Percentiles rank a stretch among this genome's conserved stretches.
Evolutionary conservation across 768 basidiomycete species (phyloP).

Genomic region (Podaxis pistillaris): DNA sequence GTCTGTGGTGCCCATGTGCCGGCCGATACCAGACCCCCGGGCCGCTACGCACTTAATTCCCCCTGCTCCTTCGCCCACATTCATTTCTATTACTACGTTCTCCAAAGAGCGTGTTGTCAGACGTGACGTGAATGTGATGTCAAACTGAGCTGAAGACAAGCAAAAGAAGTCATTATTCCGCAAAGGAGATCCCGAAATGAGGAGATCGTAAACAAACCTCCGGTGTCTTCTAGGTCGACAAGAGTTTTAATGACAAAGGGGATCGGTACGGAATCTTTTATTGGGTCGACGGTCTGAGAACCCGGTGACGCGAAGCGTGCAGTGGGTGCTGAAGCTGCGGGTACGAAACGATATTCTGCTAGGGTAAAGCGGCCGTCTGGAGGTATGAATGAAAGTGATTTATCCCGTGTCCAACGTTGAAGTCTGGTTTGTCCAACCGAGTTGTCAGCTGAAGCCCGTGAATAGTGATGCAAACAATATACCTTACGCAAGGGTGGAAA

Average conservation of each 20-base stretch:
- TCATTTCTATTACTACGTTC: slow-evolving; percentile 66
- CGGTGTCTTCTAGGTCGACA: slow-evolving; percentile 42
- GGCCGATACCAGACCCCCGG: slow-evolving; percentile 49
- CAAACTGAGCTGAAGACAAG: slow-evolving; percentile 48
- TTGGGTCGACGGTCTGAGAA: slow-evolving; percentile 19
- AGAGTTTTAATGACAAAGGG: slow-evolving; percentile 50
- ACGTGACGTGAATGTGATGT: slow-evolving; percentile 62
- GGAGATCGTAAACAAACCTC: slow-evolving; percentile 29
- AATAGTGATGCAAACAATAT: slow-evolving; percentile 21
- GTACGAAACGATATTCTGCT: slow-evolving; percentile 75
- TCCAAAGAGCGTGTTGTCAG: slow-evolving; percentile 66
- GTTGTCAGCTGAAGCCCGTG: slow-evolving; percentile 8
- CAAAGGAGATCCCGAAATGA: slow-evolving; percentile 1
- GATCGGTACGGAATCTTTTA: slow-evolving; percentile 47
- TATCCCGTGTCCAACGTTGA: slow-evolving; percentile 76
- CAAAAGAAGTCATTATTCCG: not conserved
- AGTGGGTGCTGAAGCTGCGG: slow-evolving; percentile 32
- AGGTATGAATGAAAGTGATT: slow-evolving; percentile 84
- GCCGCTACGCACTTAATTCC: slow-evolving; percentile 71
- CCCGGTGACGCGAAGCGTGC: slow-evolving; percentile 24
- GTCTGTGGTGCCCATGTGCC: slow-evolving; percentile 28
- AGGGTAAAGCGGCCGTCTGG: slow-evolving; percentile 89
- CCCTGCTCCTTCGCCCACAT: slow-evolving; percentile 72
- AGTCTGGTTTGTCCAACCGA: slow-evolving; percentile 43
- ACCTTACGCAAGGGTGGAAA: slow-evolving; percentile 95